Conservation (phyloP, 2,329 filamentous ascomycete genomes). For the Neopestalotiopsis sp. region DNA sequence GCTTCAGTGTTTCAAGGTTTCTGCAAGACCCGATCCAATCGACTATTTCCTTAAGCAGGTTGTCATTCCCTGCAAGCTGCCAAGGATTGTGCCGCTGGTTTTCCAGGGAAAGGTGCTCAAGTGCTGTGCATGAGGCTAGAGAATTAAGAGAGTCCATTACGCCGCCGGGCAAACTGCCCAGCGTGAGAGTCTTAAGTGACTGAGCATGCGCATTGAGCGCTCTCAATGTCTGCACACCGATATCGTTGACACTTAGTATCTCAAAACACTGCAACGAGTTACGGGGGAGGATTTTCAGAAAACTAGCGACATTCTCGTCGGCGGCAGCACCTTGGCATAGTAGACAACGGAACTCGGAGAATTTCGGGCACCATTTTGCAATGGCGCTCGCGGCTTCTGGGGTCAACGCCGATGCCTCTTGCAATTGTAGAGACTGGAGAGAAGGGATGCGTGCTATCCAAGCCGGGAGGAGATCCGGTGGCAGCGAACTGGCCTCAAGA, state of each 20-base stretch:
- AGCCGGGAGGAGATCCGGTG: slow-evolving; percentile 55
- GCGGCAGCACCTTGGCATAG: slow-evolving; percentile 48
- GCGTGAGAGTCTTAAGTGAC: slow-evolving; percentile 40
- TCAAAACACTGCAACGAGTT: slow-evolving; percentile 65
- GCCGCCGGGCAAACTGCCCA: slow-evolving; percentile 36
- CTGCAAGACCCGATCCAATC: slow-evolving; percentile 38
- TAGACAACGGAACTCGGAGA: slow-evolving; percentile 65
- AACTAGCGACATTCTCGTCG: slow-evolving; percentile 63
- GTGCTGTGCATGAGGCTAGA: slow-evolving; percentile 38
- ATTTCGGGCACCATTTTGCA: slow-evolving; percentile 62
- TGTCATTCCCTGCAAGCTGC: slow-evolving; percentile 28
- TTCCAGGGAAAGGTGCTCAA: slow-evolving; percentile 43
- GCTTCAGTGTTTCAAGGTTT: slow-evolving; percentile 39
- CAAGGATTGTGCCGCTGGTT: slow-evolving; percentile 24
- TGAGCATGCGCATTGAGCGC: slow-evolving; percentile 53
- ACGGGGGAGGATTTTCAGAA: slow-evolving; percentile 60
- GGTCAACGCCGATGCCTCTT: slow-evolving; percentile 64
- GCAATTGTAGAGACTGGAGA: slow-evolving; percentile 64
- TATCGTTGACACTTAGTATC: slow-evolving; percentile 59
- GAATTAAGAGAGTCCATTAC: slow-evolving; percentile 36
- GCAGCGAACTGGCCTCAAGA: slow-evolving; percentile 57
- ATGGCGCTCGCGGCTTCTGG: slow-evolving; percentile 60
- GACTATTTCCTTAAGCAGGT: slow-evolving; percentile 34
- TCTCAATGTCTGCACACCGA: slow-evolving; percentile 60
- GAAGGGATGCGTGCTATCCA: slow-evolving; percentile 66